These are phyloP conservation scores for Amoeboaphelidium protococcarum DNA, from an alignment of 371 early-diverging fungal genomes.

Conservation along the genomic window DNA sequence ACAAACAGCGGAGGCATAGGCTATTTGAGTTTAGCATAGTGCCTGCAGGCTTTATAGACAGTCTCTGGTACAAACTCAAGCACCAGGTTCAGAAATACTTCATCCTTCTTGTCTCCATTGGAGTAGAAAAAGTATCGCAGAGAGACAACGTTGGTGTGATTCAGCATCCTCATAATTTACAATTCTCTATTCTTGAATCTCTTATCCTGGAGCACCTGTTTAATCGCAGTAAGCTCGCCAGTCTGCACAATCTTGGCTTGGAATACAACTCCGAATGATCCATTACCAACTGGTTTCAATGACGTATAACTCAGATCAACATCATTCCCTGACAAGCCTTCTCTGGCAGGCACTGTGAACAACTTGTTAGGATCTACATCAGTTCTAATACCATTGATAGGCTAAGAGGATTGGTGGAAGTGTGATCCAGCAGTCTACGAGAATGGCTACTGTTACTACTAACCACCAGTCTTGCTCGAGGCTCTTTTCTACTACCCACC, in stretches of 20 bases:
- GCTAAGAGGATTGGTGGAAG: too few species aligned
- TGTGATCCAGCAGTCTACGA: too few species aligned
- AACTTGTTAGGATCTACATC: too few species aligned
- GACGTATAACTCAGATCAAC: conserved; percentile 57
- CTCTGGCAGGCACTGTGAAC: too few species aligned
- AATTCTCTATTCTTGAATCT: conserved; percentile 93
- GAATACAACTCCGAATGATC: conserved; percentile 88
- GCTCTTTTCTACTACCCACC: too few species aligned
- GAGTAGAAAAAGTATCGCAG: conserved; percentile 68
- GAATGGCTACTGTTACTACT: too few species aligned
- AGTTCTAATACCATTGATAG: too few species aligned
- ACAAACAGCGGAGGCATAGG: conserved; percentile 73
- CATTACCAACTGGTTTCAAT: conserved; percentile 71
- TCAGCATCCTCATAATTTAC: conserved; percentile 71
- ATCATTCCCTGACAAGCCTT: conserved; percentile 53
- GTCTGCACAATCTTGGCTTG: conserved; percentile 61
- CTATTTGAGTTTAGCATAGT: conserved; percentile 63
- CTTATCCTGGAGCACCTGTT: conserved; percentile 85
- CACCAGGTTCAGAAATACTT: conserved; percentile 70
- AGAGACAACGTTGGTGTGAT: conserved; percentile 63
- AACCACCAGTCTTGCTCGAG: too few species aligned
- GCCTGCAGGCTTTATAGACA: conserved; percentile 57
- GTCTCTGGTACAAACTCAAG: conserved; percentile 85
- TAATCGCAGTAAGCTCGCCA: conserved; percentile 61
- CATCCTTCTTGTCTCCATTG: conserved; percentile 64